These are phyloP conservation scores for Cicer arietinum DNA, from an alignment of 306 rosid species.

Conservation along the genomic window DNA sequence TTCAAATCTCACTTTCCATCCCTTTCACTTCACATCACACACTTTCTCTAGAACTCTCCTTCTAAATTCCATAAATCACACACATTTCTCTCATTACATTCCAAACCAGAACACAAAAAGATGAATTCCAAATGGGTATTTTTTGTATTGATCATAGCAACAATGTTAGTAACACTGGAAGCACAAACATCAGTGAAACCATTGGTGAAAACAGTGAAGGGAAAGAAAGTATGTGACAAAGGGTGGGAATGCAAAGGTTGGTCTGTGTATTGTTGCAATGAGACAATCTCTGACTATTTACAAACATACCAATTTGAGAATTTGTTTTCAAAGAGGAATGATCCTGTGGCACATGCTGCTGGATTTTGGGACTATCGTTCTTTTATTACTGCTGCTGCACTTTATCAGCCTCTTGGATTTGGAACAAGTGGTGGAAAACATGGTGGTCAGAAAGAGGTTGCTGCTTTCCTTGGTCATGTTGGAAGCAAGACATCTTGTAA, in stretches of 20 bases:
- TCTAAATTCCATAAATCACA: conserved; percentile 20
- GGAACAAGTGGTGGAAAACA: conserved; percentile 81
- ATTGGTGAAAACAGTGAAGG: conserved; percentile 69
- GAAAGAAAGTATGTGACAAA: conserved; percentile 76
- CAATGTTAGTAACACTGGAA: conserved; percentile 29
- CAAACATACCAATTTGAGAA: conserved; percentile 86
- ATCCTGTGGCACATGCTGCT: conserved; percentile 85
- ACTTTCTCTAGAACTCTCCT: conserved; percentile 28
- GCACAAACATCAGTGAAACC: conserved; percentile 55
- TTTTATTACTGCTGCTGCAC: conserved; percentile 74
- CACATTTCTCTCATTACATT: conserved; percentile 16
- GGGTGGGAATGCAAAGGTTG: conserved; percentile 92
- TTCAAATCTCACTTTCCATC: conserved; percentile 69
- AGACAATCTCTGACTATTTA: conserved; percentile 75
- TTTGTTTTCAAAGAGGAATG: conserved; percentile 73
- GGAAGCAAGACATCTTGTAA: conserved; percentile 94
- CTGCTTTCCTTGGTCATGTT: conserved; percentile 92
- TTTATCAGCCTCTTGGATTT: conserved; percentile 81
- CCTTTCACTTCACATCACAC: conserved; percentile 55
- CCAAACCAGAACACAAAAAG: background rate
- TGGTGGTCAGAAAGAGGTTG: conserved; percentile 79
- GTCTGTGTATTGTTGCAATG: conserved; percentile 81
- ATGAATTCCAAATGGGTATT: conserved; percentile 54
- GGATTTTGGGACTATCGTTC: conserved; percentile 93
- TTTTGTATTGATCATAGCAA: conserved; percentile 45